Base-by-base conservation (phyloP, 192 early-diverging fungal genomes). In the Backusella tuberculispora region DNA sequence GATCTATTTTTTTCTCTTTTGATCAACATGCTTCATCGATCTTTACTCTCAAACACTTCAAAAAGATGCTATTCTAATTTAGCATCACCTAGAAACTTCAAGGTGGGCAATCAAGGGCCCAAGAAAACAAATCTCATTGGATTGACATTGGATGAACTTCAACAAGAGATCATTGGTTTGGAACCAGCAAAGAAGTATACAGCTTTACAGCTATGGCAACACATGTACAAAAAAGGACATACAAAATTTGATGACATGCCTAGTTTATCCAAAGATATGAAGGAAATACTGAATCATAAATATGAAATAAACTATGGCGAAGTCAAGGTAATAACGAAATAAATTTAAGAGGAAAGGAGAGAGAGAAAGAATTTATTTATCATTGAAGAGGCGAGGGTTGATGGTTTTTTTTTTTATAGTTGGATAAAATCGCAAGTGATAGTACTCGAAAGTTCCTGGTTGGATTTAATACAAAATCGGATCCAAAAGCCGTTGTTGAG, bases 181-280 rank as follows among this genome's bases (percentile, higher is more conserved):
- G 17, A 76, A 4, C 73, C 73, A 15, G 43, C 65, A n/a, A 84
- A 84, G 38, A 78, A 78, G 13, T 87, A 76, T 56, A 85, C 83
- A 0, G 78, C 83, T 4, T 24, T n/a, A 15, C 85, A 87, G 63
- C 76, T 87, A 29, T 87, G 81, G 81, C 67, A 77, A 0, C 80
- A 77, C 63, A 75, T 87, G 47, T 87, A 87, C 53, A 80, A 80
- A 44, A 73, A 84, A 24, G 93, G 93, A n/a, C 77, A 74, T 2
- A 86, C 85, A 3, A 74, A 73, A 53, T 90, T 95, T 50, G 84
- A 89, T 29, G 89, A 90, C n/a, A 93, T 95, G 87, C 70, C 85
- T 6, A 87, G 85, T 56, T 68, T 95, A 65, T 83, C 88, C 9
- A 85, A 85, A 47, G 44, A 56, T 2, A 56, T 91, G 15, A 85